Percentiles rank a stretch among this genome's conserved stretches.
Evolutionary conservation across 331 rosid species (phyloP).

Genomic region (Dryas integrifolia): DNA sequence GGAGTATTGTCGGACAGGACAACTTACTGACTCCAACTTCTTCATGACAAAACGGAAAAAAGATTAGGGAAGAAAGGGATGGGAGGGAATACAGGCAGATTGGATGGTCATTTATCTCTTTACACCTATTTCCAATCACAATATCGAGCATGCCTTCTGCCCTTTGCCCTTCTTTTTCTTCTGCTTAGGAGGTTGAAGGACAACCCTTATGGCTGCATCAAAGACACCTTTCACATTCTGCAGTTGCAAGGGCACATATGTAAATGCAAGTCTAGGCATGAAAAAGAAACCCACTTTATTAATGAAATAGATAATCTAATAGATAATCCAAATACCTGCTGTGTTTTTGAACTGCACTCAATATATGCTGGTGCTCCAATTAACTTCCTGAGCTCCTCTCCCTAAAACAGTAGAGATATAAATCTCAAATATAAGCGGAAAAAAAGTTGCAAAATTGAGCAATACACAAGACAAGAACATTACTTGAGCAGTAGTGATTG

Average conservation of each 20-base stretch:
- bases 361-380: slow-evolving; percentile 91
- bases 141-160: slow-evolving; percentile 92
- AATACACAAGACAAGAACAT: not conserved
- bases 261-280: slow-evolving; percentile 12
- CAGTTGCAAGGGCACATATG: slow-evolving; percentile 22
- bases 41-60: slow-evolving; percentile 48
- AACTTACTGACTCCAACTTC: slow-evolving; percentile 61
- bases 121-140: slow-evolving; percentile 70
- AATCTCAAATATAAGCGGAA: slow-evolving; percentile 19
- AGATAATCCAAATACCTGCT: slow-evolving; percentile 50
- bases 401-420: slow-evolving; percentile 49
- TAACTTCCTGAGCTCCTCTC: slow-evolving; percentile 97
- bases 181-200: slow-evolving; percentile 99
- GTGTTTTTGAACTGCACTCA: slow-evolving; percentile 98
- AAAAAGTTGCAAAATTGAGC: not conserved
- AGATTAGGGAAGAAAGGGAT: slow-evolving; percentile 40
- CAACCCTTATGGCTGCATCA: slow-evolving; percentile 98
- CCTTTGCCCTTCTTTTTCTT: slow-evolving; percentile 96
- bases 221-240: slow-evolving; percentile 97
- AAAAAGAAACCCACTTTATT: not conserved
- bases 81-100: slow-evolving; percentile 43
- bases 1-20: slow-evolving; percentile 49
- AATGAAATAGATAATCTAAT: not conserved
- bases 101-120: slow-evolving; percentile 51
- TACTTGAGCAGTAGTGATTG: slow-evolving; percentile 93